Evolutionary conservation across 2,329 filamentous ascomycete genomes (phyloP).

Genomic region (Penicillium thymicola): DNA sequence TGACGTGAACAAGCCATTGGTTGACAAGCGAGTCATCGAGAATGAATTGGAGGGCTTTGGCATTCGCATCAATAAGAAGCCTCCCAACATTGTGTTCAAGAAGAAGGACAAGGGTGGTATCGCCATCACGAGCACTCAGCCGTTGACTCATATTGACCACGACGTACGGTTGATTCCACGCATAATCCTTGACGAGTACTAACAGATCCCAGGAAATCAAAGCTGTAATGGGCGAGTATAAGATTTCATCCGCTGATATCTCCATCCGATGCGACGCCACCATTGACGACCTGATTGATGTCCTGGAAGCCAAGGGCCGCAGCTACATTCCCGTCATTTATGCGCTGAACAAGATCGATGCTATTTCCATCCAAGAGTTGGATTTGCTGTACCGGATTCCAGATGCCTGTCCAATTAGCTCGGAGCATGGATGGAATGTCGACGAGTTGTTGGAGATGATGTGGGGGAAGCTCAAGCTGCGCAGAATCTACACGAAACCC

Average conservation of each 20-base stretch:
- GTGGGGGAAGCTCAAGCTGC: constrained; percentile 95
- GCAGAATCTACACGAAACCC: constrained; percentile 95
- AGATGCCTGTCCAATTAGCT: constrained; percentile 94
- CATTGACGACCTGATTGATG: constrained; percentile 92
- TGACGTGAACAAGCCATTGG: constrained; percentile 96
- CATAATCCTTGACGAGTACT: constrained; percentile 4
- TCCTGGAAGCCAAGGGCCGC: constrained; percentile 89
- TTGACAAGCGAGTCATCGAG: constrained; percentile 95
- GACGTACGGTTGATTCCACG: constrained; percentile 51
- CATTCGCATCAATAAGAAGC: constrained; percentile 94
- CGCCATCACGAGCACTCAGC: constrained; percentile 91
- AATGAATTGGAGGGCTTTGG: constrained; percentile 94
- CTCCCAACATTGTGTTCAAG: constrained; percentile 97
- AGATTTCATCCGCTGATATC: constrained; percentile 94
- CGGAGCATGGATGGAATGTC: constrained; percentile 96
- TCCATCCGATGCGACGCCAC: constrained; percentile 97
- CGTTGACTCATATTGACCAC: constrained; percentile 85
- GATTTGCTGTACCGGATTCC: constrained; percentile 95
- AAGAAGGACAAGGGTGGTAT: constrained; percentile 99
- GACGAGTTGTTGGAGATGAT: constrained; percentile 96
- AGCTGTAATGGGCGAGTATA: constrained; percentile 96
- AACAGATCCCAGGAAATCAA: constrained; percentile 68
- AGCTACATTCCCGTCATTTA: constrained; percentile 99
- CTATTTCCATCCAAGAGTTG: constrained; percentile 95
- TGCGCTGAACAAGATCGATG: constrained; percentile 98